These are phyloP conservation scores for Musa balbisiana DNA, from an alignment of 202 grass and related monocot species.

Conservation along the genomic window DNA sequence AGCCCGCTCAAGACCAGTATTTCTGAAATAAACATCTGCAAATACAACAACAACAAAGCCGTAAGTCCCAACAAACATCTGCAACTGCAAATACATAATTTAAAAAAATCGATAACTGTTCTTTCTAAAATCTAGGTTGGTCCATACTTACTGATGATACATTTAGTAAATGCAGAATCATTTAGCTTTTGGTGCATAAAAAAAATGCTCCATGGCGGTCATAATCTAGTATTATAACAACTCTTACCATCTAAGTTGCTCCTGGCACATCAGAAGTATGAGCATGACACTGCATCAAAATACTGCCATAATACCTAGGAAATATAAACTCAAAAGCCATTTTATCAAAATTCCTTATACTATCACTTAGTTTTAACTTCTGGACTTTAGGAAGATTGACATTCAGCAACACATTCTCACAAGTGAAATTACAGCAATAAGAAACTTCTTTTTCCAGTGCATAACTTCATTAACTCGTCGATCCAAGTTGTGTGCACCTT, in stretches of 20 bases:
- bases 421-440: too few relatives aligned
- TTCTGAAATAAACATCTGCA: slow-evolving; percentile 94
- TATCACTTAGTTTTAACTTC: background rate
- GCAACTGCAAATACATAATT: too few relatives aligned
- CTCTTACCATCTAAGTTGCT: background rate
- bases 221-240: background rate
- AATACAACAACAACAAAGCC: slow-evolving; percentile 16
- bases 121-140: background rate
- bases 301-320: too few relatives aligned
- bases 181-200: background rate
- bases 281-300: background rate
- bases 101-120: background rate
- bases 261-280: background rate
- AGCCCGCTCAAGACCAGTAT: slow-evolving; percentile 57
- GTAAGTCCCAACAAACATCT: too few relatives aligned
- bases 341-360: too few relatives aligned
- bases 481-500: too few relatives aligned
- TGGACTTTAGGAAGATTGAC: background rate
- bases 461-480: too few relatives aligned
- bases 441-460: too few relatives aligned
- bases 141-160: background rate
- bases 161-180: background rate
- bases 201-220: background rate
- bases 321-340: too few relatives aligned
- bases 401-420: background rate